Evolutionary conservation across 1,139 yeast species (phyloP).

Genomic region (Lodderomyces oxycetoniae): DNA sequence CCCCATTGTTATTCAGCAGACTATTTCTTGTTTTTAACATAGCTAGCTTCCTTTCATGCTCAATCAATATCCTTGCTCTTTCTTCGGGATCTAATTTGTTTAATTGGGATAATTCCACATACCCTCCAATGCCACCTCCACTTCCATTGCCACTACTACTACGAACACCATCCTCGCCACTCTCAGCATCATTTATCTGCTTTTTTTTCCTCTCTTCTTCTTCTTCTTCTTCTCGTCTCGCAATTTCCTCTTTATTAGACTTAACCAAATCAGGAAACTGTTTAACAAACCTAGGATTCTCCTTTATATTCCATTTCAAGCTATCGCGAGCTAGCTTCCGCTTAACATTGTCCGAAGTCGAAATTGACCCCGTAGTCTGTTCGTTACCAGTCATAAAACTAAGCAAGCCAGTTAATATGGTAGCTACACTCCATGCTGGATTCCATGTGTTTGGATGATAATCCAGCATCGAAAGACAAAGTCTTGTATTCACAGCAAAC

Average conservation of each 20-base stretch:
- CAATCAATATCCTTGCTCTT: constrained; percentile 35
- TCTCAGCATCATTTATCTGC: constrained; percentile 2
- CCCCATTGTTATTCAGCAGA: constrained; percentile 8
- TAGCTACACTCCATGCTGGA: constrained; percentile 91
- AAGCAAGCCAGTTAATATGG: constrained; percentile 76
- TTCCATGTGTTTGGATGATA: constrained; percentile 94
- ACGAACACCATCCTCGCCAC: constrained; percentile 10
- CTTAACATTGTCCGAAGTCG: constrained; percentile 34
- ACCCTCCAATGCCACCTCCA: not conserved
- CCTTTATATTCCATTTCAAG: constrained; percentile 57
- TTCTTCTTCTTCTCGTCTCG: constrained; percentile 10
- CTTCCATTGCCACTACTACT: not conserved
- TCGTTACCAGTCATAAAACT: constrained; percentile 74
- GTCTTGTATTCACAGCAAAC: constrained; percentile 69
- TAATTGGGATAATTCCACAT: constrained; percentile 21
- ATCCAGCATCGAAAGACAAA: constrained; percentile 86
- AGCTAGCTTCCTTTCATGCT: constrained; percentile 16
- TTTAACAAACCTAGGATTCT: constrained; percentile 50
- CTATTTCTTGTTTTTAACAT: constrained; percentile 10
- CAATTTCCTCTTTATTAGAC: constrained; percentile 36
- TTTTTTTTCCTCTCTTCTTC: constrained; percentile 6
- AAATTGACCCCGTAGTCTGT: constrained; percentile 37
- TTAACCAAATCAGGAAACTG: constrained; percentile 69
- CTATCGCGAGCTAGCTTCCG: constrained; percentile 46
- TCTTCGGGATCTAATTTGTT: constrained; percentile 43